phyloP scores from a whole-genome alignment of 176 grass and related monocot genomes.

The Bromus sterilis region DNA sequence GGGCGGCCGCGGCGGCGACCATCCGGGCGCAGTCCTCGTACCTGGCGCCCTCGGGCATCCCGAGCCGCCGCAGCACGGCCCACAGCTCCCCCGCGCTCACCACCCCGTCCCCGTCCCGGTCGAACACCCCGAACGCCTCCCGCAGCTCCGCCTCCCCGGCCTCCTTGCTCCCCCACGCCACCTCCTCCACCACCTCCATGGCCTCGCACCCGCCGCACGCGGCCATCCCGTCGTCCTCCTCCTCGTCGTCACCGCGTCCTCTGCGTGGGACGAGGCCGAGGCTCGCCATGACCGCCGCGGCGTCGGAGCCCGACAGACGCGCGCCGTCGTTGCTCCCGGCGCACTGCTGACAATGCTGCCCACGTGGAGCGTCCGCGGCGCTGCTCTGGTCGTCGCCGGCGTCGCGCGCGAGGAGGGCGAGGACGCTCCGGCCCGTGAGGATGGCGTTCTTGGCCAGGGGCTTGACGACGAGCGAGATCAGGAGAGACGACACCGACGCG shows the following conservation, averaged over 20 bases:
- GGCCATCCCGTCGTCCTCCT: background rate
- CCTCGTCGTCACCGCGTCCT: background rate
- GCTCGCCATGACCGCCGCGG: slow-evolving; percentile 14
- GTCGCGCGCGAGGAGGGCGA: slow-evolving; percentile 1
- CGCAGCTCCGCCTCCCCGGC: slow-evolving; percentile 53
- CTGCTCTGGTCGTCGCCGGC: background rate
- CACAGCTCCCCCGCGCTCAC: slow-evolving; percentile 54
- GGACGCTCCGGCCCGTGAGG: background rate
- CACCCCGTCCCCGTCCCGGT: slow-evolving; percentile 71
- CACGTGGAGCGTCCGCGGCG: background rate
- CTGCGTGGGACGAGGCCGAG: slow-evolving; percentile 2
- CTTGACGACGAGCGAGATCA: slow-evolving; percentile 25
- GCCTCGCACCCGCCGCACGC: slow-evolving; percentile 5
- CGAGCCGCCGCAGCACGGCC: slow-evolving; percentile 53
- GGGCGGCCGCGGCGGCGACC: slow-evolving; percentile 42
- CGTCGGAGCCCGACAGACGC: slow-evolving; percentile 3
- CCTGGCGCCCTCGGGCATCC: slow-evolving; percentile 30
- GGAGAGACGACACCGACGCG: slow-evolving; percentile 41
- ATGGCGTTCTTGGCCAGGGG: slow-evolving; percentile 6
- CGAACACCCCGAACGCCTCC: slow-evolving; percentile 80
- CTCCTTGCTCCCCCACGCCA: slow-evolving; percentile 40
- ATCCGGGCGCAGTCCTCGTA: slow-evolving; percentile 52
- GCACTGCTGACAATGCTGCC: slow-evolving; percentile 13
- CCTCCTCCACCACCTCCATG: slow-evolving; percentile 22
- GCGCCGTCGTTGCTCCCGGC: background rate